Evolutionary conservation across 108 stramenopile species (phyloP).

Genomic region (Nitzschia sp.): DNA sequence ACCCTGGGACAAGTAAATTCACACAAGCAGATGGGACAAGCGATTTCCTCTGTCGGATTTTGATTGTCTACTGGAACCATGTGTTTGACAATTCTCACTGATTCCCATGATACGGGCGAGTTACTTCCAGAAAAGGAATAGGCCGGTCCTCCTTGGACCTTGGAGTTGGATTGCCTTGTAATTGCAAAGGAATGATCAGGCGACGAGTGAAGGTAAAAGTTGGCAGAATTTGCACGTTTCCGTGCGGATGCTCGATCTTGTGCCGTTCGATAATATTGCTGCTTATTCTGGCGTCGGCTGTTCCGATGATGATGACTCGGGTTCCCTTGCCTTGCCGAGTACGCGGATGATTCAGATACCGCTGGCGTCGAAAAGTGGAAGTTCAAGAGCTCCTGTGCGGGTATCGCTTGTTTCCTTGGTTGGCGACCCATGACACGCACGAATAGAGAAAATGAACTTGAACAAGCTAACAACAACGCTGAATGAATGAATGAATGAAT

Average conservation of each 20-base stretch:
- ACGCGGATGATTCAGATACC: not conserved
- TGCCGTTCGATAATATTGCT: constrained; percentile 17
- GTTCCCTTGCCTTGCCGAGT: not conserved
- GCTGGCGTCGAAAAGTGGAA: constrained; percentile 27
- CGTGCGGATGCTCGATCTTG: constrained; percentile 42
- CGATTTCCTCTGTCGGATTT: not conserved
- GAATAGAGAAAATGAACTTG: too few relatives aligned
- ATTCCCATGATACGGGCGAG: constrained; percentile 44
- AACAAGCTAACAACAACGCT: too few relatives aligned
- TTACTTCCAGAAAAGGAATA: constrained; percentile 40
- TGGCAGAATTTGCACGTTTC: constrained; percentile 29
- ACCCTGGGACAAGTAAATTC: constrained; percentile 56
- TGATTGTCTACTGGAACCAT: not conserved
- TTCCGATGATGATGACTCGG: not conserved
- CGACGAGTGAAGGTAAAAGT: constrained; percentile 54
- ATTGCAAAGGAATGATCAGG: constrained; percentile 49
- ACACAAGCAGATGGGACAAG: constrained; percentile 80
- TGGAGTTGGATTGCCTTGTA: constrained; percentile 29
- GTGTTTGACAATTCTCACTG: constrained; percentile 42
- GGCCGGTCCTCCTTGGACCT: not conserved
- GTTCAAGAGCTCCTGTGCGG: constrained; percentile 30
- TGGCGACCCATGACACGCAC: not conserved
- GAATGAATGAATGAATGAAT: too few relatives aligned
- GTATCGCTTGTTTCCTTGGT: not conserved
- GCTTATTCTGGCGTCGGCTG: constrained; percentile 1